Conservation (phyloP, 176 grass and related monocot species). For the Triticum monococcum region DNA sequence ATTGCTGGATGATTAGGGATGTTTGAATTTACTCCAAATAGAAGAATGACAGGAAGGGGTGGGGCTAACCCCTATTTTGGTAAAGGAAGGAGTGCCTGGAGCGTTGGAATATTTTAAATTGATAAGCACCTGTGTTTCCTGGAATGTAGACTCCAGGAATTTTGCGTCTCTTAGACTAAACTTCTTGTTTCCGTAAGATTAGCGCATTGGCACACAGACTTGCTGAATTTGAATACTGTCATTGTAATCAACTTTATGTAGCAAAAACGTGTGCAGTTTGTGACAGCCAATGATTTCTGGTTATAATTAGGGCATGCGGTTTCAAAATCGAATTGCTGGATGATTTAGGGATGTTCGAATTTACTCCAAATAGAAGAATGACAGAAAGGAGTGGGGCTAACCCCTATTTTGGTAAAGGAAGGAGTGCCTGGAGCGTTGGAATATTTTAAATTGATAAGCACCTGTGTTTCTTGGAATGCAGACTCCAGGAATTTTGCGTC, state of each 20-base stretch:
- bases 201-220: background rate
- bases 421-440: background rate
- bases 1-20: background rate
- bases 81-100: background rate
- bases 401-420: background rate
- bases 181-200: background rate
- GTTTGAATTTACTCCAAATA: background rate
- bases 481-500: background rate
- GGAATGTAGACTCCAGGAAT: background rate
- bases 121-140: background rate
- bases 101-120: background rate
- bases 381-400: background rate
- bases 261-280: background rate
- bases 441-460: background rate
- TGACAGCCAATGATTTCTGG: background rate
- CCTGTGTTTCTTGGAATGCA: background rate
- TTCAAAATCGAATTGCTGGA: background rate
- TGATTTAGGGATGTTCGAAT: background rate
- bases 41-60: background rate
- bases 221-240: background rate
- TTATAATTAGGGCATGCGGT: background rate
- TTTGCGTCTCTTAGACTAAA: background rate
- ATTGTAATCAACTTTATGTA: background rate
- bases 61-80: background rate
- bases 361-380: background rate